A percentile compares a stretch with the other conserved stretches of the same genome.
phyloP scores from a whole-genome alignment of 2,329 filamentous ascomycete genomes.

The Alternaria burnsii region DNA sequence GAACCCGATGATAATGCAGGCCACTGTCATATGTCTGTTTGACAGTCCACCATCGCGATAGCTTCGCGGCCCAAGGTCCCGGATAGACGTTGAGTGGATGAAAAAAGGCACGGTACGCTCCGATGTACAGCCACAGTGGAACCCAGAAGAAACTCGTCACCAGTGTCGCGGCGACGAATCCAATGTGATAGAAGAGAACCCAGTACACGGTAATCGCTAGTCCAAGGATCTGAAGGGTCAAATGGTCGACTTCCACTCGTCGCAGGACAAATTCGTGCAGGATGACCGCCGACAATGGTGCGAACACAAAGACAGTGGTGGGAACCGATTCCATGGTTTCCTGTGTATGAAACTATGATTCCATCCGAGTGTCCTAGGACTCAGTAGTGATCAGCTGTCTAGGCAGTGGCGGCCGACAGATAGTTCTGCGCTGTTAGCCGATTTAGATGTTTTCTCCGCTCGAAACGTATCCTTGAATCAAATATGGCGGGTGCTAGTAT shows the following conservation, averaged over 20 bases:
- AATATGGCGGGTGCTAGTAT: not conserved
- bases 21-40: slow-evolving; percentile 26
- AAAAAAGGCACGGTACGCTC: slow-evolving; percentile 33
- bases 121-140: slow-evolving; percentile 30
- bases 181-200: slow-evolving; percentile 16
- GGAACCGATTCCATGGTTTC: slow-evolving; percentile 17
- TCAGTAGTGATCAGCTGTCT: not conserved
- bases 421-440: not conserved
- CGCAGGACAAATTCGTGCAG: slow-evolving; percentile 27
- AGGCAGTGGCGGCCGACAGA: not conserved
- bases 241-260: slow-evolving; percentile 28
- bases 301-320: slow-evolving; percentile 8
- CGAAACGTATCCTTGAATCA: not conserved
- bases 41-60: slow-evolving; percentile 37
- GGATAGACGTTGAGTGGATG: slow-evolving; percentile 35
- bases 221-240: slow-evolving; percentile 21
- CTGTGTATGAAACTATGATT: not conserved
- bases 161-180: slow-evolving; percentile 16
- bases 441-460: not conserved
- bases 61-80: slow-evolving; percentile 29
- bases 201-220: slow-evolving; percentile 20
- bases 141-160: slow-evolving; percentile 26
- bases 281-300: slow-evolving; percentile 19
- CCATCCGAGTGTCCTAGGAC: not conserved
- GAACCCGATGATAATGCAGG: slow-evolving; percentile 26